Conservation (phyloP, 495 filamentous ascomycete species). For the Penicillium tannophilum region DNA sequence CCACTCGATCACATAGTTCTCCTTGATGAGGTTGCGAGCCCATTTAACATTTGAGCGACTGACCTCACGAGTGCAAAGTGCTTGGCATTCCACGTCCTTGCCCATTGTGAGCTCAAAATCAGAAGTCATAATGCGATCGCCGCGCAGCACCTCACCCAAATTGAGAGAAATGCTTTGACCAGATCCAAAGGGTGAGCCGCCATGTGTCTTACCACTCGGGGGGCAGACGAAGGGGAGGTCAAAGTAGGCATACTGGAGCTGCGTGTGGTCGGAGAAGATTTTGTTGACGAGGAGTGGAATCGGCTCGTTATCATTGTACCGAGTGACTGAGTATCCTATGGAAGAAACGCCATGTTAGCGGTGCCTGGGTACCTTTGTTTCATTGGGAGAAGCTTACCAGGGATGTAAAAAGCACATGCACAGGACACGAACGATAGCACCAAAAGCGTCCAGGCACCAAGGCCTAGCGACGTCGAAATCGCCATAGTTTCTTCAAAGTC, state of each 20-base stretch:
- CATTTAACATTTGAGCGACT: slow-evolving; percentile 66
- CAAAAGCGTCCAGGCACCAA: slow-evolving; percentile 36
- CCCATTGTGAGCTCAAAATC: slow-evolving; percentile 86
- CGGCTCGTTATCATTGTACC: slow-evolving; percentile 75
- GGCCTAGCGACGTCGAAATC: slow-evolving; percentile 25
- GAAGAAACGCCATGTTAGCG: slow-evolving; percentile 18
- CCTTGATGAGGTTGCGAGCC: slow-evolving; percentile 72
- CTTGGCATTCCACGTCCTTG: slow-evolving; percentile 72
- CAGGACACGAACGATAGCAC: slow-evolving; percentile 44
- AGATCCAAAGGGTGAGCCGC: slow-evolving; percentile 71
- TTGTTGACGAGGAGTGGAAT: slow-evolving; percentile 95
- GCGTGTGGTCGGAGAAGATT: slow-evolving; percentile 88
- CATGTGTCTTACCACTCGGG: slow-evolving; percentile 68
- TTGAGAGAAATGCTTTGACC: slow-evolving; percentile 85
- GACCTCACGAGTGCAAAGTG: slow-evolving; percentile 72
- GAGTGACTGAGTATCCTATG: slow-evolving; percentile 74
- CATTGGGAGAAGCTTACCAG: slow-evolving; percentile 53
- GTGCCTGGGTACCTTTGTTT: slow-evolving; percentile 4
- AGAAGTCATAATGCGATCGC: slow-evolving; percentile 86
- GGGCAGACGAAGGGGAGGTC: slow-evolving; percentile 92
- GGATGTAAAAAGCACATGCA: slow-evolving; percentile 73
- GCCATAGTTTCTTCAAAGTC: slow-evolving; percentile 33
- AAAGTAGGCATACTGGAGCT: slow-evolving; percentile 92
- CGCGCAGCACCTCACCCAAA: slow-evolving; percentile 89
- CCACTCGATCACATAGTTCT: slow-evolving; percentile 92